Evolutionary conservation across 2,329 filamentous ascomycete genomes (phyloP).

Genomic region (Trichothecium roseum): DNA sequence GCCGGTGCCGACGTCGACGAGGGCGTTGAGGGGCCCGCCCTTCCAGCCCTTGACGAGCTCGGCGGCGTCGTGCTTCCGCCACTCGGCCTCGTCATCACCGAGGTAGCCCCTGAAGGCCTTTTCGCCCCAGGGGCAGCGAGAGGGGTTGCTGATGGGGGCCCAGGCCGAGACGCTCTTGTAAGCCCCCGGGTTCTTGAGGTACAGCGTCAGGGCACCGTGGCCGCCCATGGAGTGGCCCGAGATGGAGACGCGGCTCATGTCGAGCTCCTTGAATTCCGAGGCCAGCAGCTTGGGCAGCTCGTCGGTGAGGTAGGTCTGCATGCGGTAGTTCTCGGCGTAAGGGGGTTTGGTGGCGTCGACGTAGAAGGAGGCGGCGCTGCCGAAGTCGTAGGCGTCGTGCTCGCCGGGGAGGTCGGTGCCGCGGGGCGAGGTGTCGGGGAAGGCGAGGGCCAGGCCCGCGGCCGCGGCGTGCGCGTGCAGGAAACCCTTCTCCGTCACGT

Average conservation of each 20-base stretch:
- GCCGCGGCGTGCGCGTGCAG: slow-evolving; percentile 74
- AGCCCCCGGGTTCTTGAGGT: slow-evolving; percentile 79
- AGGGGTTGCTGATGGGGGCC: slow-evolving; percentile 81
- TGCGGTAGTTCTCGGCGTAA: slow-evolving; percentile 72
- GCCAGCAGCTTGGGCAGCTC: slow-evolving; percentile 80
- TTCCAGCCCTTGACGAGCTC: slow-evolving; percentile 75
- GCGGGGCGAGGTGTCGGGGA: slow-evolving; percentile 88
- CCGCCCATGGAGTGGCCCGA: slow-evolving; percentile 96
- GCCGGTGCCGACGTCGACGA: slow-evolving; percentile 88
- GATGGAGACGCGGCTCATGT: slow-evolving; percentile 63
- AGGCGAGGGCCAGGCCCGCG: slow-evolving; percentile 83
- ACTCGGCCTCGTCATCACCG: slow-evolving; percentile 63
- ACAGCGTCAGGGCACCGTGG: slow-evolving; percentile 87
- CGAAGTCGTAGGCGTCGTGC: slow-evolving; percentile 86
- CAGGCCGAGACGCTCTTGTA: slow-evolving; percentile 88
- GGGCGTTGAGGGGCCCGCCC: slow-evolving; percentile 52
- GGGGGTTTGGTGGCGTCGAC: slow-evolving; percentile 71
- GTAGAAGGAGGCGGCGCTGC: slow-evolving; percentile 88
- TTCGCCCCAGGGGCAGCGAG: slow-evolving; percentile 81
- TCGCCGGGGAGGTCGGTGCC: slow-evolving; percentile 74
- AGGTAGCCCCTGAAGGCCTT: slow-evolving; percentile 94
- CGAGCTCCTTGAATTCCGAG: slow-evolving; percentile 58
- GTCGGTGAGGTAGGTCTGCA: slow-evolving; percentile 85
- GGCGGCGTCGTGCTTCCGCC: slow-evolving; percentile 86
- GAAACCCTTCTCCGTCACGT: slow-evolving; percentile 75